phyloP scores from a whole-genome alignment of 108 stramenopile genomes.

The Parietichytrium sp. region DNA sequence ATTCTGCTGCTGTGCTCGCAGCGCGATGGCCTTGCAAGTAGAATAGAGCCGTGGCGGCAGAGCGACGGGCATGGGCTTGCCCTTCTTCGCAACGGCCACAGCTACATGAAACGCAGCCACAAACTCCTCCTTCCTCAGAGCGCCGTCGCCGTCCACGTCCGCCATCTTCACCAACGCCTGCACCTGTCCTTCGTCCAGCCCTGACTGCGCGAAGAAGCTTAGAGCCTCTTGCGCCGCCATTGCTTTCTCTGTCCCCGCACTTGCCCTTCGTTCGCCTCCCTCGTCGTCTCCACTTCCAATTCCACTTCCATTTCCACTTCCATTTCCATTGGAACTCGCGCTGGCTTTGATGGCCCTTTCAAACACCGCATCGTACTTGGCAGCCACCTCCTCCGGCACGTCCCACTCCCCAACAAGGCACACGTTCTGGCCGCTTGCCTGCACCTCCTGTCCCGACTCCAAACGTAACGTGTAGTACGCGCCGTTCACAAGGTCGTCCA shows the following conservation, averaged over 20 bases:
- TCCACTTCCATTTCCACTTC: too few species aligned
- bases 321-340: too few species aligned
- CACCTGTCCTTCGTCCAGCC: not conserved
- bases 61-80: not conserved
- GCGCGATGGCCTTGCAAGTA: not conserved
- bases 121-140: not conserved
- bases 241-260: too few species aligned
- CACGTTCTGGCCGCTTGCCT: not conserved
- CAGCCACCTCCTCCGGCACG: not conserved
- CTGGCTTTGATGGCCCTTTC: too few species aligned
- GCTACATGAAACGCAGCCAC: not conserved
- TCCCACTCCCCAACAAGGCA: not conserved
- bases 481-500: constrained; percentile 16
- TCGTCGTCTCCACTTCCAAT: too few species aligned
- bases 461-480: constrained; percentile 20
- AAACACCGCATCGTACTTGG: too few species aligned
- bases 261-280: too few species aligned
- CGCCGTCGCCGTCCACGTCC: constrained; percentile 5
- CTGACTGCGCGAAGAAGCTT: not conserved
- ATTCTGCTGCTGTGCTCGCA: not conserved
- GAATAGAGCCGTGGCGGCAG: not conserved
- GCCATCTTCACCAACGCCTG: not conserved
- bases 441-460: not conserved
- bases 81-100: not conserved
- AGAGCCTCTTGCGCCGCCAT: not conserved